Evolutionary conservation across 805 yeast species (phyloP), one percentile per base, ranked within the genome.

Genomic region (Wickerhamiella brachini): DNA sequence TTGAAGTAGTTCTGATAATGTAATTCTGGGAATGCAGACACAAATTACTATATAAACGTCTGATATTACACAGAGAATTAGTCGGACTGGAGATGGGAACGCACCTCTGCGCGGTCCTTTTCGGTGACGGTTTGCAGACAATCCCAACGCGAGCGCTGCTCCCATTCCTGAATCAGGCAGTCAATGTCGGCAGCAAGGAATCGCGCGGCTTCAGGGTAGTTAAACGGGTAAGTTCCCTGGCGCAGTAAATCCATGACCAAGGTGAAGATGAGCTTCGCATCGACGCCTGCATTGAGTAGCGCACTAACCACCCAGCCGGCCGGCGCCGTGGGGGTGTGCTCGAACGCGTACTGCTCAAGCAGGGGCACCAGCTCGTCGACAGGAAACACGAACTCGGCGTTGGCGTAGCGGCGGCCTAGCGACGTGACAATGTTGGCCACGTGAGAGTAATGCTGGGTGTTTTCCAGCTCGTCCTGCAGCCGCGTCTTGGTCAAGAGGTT

Each of bases 361-460:
- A 83, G 70, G 53, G 85, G 82, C 57, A 86, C 71, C 46, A 89
- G 70, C 51, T 79, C 81, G 56, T 78, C 78, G 6, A 85, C 73
- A 18, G 96, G 95, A 70, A 89, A 87, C 3, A 88, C 83, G 60
- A 78, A 73, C 58, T 87, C 95, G 43, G 85, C 79, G 22, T 76
- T 75, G 49, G 77, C 72, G 48, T 87, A 71, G 61, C 77, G 78
- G 53, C 77, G 71, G 0, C 95, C 96, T 49, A 83, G 70, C 58
- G 45, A 71, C 49, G 49, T 62, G 18, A 69, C 68, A 8, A 71
- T 65, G 24, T 64, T 56, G 3, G 73, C 65, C 10, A 74, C 60
- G 41, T 62, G 58, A 62, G 72, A 59, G 60, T 66, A 62, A 57
- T 71, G 59, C 58, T 64, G 57, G 13, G 56, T 49, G n/a, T 61